Conservation (phyloP, 164 flowering plant species). For the Stephania japonica region DNA sequence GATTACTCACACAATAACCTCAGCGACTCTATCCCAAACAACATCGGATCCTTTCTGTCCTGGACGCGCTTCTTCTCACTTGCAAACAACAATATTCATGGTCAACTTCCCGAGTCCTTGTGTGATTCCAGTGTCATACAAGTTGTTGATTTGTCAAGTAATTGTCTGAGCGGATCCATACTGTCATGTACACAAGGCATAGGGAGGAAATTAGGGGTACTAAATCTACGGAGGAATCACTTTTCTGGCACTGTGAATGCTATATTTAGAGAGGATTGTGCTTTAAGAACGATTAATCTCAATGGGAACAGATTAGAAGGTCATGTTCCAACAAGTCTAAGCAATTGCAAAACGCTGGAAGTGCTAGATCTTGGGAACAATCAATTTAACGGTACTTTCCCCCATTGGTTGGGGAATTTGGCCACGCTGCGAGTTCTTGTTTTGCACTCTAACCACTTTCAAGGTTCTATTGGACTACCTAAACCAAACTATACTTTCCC, state of each 20-base stretch:
- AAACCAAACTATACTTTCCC: not conserved
- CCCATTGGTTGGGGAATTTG: constrained; percentile 36
- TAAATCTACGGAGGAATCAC: constrained; percentile 43
- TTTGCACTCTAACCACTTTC: constrained; percentile 42
- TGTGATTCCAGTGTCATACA: constrained; percentile 33
- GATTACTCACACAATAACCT: constrained; percentile 51
- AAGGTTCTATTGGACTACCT: constrained; percentile 30
- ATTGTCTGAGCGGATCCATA: constrained; percentile 34
- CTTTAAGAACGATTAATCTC: constrained; percentile 40
- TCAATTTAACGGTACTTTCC: constrained; percentile 35
- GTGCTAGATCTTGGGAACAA: constrained; percentile 63
- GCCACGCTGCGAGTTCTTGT: constrained; percentile 47
- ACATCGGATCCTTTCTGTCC: not conserved
- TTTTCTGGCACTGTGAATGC: constrained; percentile 36
- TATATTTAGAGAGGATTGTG: constrained; percentile 28
- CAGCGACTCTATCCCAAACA: constrained; percentile 19
- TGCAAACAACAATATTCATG: constrained; percentile 17
- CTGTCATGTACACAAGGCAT: constrained; percentile 35
- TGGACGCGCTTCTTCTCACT: constrained; percentile 29
- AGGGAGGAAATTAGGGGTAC: constrained; percentile 26
- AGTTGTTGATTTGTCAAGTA: constrained; percentile 53
- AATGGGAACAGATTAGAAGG: constrained; percentile 44
- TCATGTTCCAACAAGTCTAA: constrained; percentile 38
- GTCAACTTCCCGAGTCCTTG: constrained; percentile 31
- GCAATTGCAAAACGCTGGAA: constrained; percentile 43